phyloP scores from a whole-genome alignment of 106 monocot genomes.

The Dendrobium huoshanense region DNA sequence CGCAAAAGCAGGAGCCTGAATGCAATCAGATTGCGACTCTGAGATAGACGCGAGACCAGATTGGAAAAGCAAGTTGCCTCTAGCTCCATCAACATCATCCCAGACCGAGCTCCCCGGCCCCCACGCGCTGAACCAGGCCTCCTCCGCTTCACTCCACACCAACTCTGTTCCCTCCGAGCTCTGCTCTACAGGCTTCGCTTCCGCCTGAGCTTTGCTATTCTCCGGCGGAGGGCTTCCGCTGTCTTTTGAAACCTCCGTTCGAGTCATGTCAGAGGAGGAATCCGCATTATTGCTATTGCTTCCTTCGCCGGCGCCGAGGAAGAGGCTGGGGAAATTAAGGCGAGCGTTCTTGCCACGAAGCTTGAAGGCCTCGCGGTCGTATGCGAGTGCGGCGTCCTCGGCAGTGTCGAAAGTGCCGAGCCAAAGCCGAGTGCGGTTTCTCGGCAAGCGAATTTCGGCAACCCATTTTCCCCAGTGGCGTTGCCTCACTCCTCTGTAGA shows the following conservation, averaged over 20 bases:
- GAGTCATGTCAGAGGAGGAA: slow-evolving; percentile 1
- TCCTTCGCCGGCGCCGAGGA: slow-evolving; percentile 21
- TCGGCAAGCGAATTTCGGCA: slow-evolving; percentile 63
- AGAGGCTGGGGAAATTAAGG: slow-evolving; percentile 85
- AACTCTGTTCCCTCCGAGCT: slow-evolving; percentile 5
- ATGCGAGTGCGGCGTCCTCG: slow-evolving; percentile 87
- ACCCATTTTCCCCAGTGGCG: slow-evolving; percentile 79
- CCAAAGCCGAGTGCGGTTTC: slow-evolving; percentile 81
- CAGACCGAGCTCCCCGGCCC: slow-evolving; percentile 80
- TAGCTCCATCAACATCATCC: slow-evolving; percentile 76
- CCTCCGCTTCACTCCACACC: slow-evolving; percentile 48
- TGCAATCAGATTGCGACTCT: background rate
- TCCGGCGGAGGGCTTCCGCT: background rate
- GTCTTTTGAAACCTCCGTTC: background rate
- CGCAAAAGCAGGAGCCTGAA: background rate
- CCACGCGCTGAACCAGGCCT: slow-evolving; percentile 74
- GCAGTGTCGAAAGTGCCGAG: slow-evolving; percentile 96
- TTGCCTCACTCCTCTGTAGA: slow-evolving; percentile 63
- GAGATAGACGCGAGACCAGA: slow-evolving; percentile 25
- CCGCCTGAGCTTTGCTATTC: background rate
- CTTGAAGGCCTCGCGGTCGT: slow-evolving; percentile 87
- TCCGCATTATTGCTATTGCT: background rate
- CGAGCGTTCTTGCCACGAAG: slow-evolving; percentile 81
- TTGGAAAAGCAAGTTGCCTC: slow-evolving; percentile 49
- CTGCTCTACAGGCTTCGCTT: background rate